These are phyloP conservation scores for Crithidia brevicula DNA, from an alignment of 208 protist genomes.

Conservation along the genomic window DNA sequence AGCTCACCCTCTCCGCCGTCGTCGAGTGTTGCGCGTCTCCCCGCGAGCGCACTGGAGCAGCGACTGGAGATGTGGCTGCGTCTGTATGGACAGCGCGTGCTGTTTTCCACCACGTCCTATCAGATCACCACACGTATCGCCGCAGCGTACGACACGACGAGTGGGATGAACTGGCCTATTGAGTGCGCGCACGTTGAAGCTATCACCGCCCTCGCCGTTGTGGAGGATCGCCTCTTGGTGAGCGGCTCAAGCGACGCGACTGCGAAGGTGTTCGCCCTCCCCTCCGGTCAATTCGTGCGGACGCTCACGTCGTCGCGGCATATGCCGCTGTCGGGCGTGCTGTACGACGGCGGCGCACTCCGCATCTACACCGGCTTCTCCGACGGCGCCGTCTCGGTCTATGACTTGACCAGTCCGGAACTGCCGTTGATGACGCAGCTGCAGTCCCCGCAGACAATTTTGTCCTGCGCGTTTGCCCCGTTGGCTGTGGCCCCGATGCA, in stretches of 20 bases:
- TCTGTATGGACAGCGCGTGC: conserved; percentile 23
- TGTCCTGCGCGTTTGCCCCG: conserved; percentile 33
- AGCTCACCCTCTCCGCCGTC: too few relatives aligned
- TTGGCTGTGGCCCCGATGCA: conserved; percentile 30
- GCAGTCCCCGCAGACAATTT: conserved; percentile 28
- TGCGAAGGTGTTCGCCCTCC: conserved; percentile 72
- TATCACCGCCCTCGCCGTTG: conserved; percentile 52
- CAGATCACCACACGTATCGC: conserved; percentile 8
- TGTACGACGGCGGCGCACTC: conserved; percentile 40
- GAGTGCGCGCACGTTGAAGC: conserved; percentile 50
- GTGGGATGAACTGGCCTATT: conserved; percentile 57
- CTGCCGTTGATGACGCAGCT: conserved; percentile 41
- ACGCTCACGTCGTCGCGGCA: conserved; percentile 36
- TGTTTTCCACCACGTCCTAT: conserved; percentile 16
- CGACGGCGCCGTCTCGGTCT: conserved; percentile 59
- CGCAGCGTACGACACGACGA: conserved; percentile 22
- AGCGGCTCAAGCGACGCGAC: conserved; percentile 59
- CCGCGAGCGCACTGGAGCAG: conserved; percentile 10
- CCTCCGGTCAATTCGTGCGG: conserved; percentile 51
- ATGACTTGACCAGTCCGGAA: conserved; percentile 35
- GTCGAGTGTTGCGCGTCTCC: too few relatives aligned
- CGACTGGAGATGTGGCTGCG: conserved; percentile 26
- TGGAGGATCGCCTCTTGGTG: conserved; percentile 67
- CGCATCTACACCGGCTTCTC: conserved; percentile 48
- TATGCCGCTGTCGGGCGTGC: conserved; percentile 53